Conservation (phyloP, 2,329 filamentous ascomycete genomes). For the Sclerotinia sclerotiorum region DNA sequence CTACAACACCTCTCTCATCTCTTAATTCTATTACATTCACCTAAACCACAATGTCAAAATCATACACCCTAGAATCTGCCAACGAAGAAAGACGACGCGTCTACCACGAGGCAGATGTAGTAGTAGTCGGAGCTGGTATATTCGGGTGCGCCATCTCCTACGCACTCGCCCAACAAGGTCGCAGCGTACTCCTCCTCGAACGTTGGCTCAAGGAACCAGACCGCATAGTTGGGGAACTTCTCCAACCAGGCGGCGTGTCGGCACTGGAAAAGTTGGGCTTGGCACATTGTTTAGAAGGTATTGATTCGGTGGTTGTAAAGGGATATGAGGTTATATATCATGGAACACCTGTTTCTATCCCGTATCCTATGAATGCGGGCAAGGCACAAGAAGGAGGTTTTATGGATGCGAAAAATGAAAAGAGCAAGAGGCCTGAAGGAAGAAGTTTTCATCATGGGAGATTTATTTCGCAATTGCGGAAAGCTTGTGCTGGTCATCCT, state of each 20-base stretch:
- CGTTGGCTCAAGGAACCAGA: constrained; percentile 87
- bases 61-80: constrained; percentile 10
- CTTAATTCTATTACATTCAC: neutral
- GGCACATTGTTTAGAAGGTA: constrained; percentile 77
- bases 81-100: constrained; percentile 49
- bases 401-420: constrained; percentile 39
- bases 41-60: constrained; percentile 14
- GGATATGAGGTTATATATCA: constrained; percentile 90
- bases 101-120: constrained; percentile 73
- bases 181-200: constrained; percentile 88
- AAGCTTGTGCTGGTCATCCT: constrained; percentile 68
- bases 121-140: constrained; percentile 89
- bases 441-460: constrained; percentile 90
- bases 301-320: constrained; percentile 78
- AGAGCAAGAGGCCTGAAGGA: constrained; percentile 60
- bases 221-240: constrained; percentile 90
- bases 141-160: constrained; percentile 85
- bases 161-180: constrained; percentile 81
- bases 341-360: constrained; percentile 68
- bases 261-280: constrained; percentile 81
- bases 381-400: constrained; percentile 38
- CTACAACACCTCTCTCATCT: neutral
- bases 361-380: constrained; percentile 66
- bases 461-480: constrained; percentile 81
- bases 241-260: constrained; percentile 87